Base-by-base conservation (phyloP, 2,329 filamentous ascomycete genomes). In the Triangularia setosa region DNA sequence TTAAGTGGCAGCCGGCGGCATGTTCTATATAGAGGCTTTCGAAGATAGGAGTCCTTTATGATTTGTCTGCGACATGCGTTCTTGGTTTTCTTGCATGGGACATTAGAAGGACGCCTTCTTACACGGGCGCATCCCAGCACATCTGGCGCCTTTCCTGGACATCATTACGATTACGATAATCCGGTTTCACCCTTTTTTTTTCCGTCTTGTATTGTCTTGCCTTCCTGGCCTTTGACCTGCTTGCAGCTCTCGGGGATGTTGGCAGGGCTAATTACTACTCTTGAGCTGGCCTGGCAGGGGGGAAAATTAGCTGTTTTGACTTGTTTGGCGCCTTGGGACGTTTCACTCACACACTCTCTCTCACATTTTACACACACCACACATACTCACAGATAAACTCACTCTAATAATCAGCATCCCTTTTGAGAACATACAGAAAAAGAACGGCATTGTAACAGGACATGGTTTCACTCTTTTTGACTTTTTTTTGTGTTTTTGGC, bases 81-180 rank as follows among this genome's bases (percentile, higher is more conserved):
- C 64, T 64, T 66, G 62, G 55, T 66, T 65, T 65, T 67, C 69
- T 70, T 69, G 70, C 69, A 71, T 70, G 66, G 68, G 66, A 67
- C 65, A 69, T 69, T 33, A 71, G 69, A 72, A 48, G 69, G 68
- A 68, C 66, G 65, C 65, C 65, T 69, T 68, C 58, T 68, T 70
- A 25, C 60, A 61, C 65, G 65, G 68, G 69, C 69, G 65, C 66
- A 68, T 68, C 66, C 61, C 59, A 58, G 64, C 62, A 63, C 65
- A 64, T 66, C 54, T 65, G 65, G 68, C 66, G 65, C 67, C 64
- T 65, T 48, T 30, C 58, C 64, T 65, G 65, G 64, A 63, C 61
- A 68, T 67, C 56, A 68, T 69, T 66, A 70, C 68, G 68, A 70
- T 68, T 58, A 70, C 66, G 66, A 68, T 60, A 66, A 66, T 65